These are phyloP conservation scores for Mycena sanguinolenta DNA, from an alignment of 768 basidiomycete species.

Conservation along the genomic window DNA sequence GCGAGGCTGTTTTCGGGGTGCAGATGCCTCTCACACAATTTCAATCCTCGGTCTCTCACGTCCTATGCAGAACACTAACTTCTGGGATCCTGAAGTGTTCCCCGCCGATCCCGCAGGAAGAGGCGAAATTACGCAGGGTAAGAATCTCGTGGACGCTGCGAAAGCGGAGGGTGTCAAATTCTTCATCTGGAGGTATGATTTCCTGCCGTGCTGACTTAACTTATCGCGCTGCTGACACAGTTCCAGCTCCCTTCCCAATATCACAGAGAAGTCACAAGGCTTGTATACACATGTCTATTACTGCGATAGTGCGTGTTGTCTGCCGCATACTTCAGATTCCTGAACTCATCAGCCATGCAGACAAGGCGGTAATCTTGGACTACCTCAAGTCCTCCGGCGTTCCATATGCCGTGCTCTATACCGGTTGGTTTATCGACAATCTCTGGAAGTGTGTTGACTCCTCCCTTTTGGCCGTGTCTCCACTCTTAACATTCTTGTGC, in stretches of 20 bases:
- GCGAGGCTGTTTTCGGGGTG: neutral
- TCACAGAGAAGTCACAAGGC: neutral
- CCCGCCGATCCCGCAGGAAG: neutral
- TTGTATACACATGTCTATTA: neutral
- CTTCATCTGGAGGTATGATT: neutral
- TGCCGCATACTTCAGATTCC: neutral
- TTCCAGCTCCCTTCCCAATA: conserved; percentile 6
- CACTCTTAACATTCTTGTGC: too few species aligned
- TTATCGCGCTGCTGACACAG: neutral
- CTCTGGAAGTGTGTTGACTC: conserved; percentile 30
- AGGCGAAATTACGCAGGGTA: neutral
- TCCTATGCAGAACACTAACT: neutral
- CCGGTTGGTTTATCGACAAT: conserved; percentile 22
- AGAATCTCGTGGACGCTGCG: neutral
- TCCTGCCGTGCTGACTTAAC: neutral
- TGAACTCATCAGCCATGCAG: conserved; percentile 19
- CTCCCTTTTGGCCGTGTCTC: neutral
- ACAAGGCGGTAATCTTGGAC: conserved; percentile 33
- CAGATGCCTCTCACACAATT: too few species aligned
- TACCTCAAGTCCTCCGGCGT: conserved; percentile 30
- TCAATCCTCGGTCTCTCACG: neutral
- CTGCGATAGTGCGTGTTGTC: conserved; percentile 2
- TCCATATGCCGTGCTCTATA: conserved; percentile 19
- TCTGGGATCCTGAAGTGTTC: neutral
- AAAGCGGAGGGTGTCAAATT: neutral